A percentile compares a stretch with the other conserved stretches of the same genome.
Conservation (phyloP, 495 filamentous ascomycete species). For the Haplographium delicatum region DNA sequence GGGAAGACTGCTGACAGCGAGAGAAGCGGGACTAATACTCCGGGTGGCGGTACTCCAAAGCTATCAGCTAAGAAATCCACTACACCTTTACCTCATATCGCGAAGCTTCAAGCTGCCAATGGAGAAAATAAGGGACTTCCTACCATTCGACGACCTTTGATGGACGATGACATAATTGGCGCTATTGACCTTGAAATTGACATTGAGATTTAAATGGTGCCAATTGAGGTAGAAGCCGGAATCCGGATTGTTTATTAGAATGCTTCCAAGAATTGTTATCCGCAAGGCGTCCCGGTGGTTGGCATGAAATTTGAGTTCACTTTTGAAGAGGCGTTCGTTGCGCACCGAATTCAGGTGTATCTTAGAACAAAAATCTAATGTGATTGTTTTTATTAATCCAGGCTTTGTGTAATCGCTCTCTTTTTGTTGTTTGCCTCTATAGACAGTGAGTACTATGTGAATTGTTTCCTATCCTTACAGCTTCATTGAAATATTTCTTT, state of each 20-base stretch:
- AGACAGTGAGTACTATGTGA: too few relatives aligned
- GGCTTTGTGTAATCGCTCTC: too few relatives aligned
- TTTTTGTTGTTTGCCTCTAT: too few relatives aligned
- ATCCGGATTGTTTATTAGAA: too few relatives aligned
- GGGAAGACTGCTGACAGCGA: conserved; percentile 22
- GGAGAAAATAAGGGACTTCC: conserved; percentile 54
- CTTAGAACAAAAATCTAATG: too few relatives aligned
- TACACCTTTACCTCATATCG: conserved; percentile 36
- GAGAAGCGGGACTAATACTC: conserved; percentile 36
- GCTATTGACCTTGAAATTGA: conserved; percentile 78
- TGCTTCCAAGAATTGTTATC: not conserved
- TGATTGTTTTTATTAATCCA: too few relatives aligned
- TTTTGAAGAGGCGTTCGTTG: too few relatives aligned
- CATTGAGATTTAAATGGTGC: conserved; percentile 19
- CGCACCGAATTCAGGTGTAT: too few relatives aligned
- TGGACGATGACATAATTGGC: conserved; percentile 81
- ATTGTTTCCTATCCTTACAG: too few relatives aligned
- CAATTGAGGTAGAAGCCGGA: too few relatives aligned
- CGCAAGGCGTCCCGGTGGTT: not conserved
- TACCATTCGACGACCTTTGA: conserved; percentile 64
- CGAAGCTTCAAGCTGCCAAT: conserved; percentile 49
- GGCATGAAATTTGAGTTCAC: too few relatives aligned
- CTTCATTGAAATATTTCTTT: too few relatives aligned
- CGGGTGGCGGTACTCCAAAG: conserved; percentile 23
- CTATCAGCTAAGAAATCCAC: conserved; percentile 23